Conservation (phyloP, 805 yeast species). For the Clavispora fructus region DNA sequence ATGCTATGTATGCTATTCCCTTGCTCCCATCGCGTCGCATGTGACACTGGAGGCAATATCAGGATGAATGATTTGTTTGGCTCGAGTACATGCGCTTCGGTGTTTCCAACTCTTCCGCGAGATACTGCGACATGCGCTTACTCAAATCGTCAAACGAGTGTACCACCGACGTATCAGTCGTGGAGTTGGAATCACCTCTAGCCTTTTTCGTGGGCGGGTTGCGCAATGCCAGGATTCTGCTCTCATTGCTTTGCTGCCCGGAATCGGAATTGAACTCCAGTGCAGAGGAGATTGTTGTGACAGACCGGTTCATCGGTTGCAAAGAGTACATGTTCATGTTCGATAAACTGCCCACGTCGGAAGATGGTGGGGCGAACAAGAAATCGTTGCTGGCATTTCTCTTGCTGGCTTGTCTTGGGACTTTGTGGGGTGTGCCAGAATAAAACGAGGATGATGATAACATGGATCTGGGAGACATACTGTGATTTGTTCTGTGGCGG, state of each 20-base stretch:
- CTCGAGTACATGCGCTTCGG: not conserved
- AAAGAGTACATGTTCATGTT: constrained; percentile 19
- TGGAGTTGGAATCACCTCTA: constrained; percentile 13
- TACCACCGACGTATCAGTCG: constrained; percentile 22
- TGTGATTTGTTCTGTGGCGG: not conserved
- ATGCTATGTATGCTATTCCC: not conserved
- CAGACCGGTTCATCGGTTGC: constrained; percentile 28
- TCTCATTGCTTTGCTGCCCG: not conserved
- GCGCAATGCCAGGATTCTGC: not conserved
- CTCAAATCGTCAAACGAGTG: constrained; percentile 26
- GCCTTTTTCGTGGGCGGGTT: not conserved
- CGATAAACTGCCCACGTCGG: not conserved
- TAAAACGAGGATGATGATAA: not conserved
- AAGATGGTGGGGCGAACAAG: not conserved
- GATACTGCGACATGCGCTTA: not conserved
- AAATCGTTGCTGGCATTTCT: constrained; percentile 7
- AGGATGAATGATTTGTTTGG: not conserved
- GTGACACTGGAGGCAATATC: not conserved
- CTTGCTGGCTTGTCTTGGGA: not conserved
- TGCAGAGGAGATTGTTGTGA: constrained; percentile 23
- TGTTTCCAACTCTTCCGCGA: not conserved
- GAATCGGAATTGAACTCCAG: not conserved
- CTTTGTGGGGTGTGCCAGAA: not conserved
- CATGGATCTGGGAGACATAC: not conserved
- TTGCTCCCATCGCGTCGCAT: too few species aligned